Conservation (phyloP, 768 basidiomycete species). For the Boletus rubescentipes region DNA sequence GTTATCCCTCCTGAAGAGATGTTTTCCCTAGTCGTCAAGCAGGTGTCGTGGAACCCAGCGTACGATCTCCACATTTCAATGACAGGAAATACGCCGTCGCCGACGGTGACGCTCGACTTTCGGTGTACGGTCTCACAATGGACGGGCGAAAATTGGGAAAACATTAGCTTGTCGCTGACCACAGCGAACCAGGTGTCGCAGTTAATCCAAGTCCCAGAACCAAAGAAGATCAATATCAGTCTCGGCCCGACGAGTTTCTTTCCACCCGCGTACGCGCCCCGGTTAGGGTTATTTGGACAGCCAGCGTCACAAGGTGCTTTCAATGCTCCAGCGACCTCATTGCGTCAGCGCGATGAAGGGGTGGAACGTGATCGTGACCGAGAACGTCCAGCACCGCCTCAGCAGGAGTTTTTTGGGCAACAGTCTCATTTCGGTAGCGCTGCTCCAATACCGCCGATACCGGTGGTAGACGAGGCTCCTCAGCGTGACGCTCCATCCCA, state of each 20-base stretch:
- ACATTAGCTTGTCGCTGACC: constrained; percentile 24
- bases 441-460: no score
- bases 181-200: constrained; percentile 22
- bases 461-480: background rate
- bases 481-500: background rate
- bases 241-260: background rate
- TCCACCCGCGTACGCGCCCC: background rate
- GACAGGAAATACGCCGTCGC: constrained; percentile 10
- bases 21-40: constrained; percentile 9
- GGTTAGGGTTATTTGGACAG: no score
- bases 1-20: background rate
- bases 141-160: constrained; percentile 34
- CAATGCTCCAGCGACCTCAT: no score
- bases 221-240: constrained; percentile 17
- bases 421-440: no score
- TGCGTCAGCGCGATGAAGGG: background rate
- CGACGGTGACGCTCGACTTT: constrained; percentile 24
- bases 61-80: constrained; percentile 20
- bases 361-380: background rate
- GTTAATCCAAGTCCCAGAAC: constrained; percentile 22
- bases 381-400: no score
- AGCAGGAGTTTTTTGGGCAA: no score
- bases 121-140: constrained; percentile 29
- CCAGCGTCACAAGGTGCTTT: no score
- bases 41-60: constrained; percentile 19